Conservation (phyloP, 345 rosid genomes). For the Eucalyptus microcorys region DNA sequence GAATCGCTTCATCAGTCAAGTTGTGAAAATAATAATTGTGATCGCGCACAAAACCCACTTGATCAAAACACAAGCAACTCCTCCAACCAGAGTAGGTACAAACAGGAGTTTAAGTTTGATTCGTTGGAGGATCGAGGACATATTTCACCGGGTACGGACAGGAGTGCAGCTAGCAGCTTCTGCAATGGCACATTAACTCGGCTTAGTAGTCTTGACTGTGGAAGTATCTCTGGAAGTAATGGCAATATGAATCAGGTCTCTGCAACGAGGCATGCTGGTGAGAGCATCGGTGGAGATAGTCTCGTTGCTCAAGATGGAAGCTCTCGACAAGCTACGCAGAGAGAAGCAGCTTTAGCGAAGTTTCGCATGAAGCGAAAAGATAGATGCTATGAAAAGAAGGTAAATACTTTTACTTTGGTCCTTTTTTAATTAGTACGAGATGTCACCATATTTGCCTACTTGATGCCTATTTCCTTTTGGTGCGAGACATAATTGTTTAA, state of each 20-base stretch:
- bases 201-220: slow-evolving; percentile 29
- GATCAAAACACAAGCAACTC: slow-evolving; percentile 24
- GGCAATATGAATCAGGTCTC: slow-evolving; percentile 33
- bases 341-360: slow-evolving; percentile 85
- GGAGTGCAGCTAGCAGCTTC: slow-evolving; percentile 54
- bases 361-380: slow-evolving; percentile 94
- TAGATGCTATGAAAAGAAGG: slow-evolving; percentile 93
- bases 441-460: background rate
- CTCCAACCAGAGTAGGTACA: slow-evolving; percentile 9
- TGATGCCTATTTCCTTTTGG: background rate
- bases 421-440: background rate
- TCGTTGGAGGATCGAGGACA: slow-evolving; percentile 40
- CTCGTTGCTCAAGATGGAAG: slow-evolving; percentile 13
- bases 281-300: slow-evolving; percentile 40
- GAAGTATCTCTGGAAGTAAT: slow-evolving; percentile 36
- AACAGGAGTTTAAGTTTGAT: slow-evolving; percentile 14
- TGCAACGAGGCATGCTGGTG: slow-evolving; percentile 17
- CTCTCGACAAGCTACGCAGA: slow-evolving; percentile 36
- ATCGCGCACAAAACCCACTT: slow-evolving; percentile 15
- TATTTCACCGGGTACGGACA: slow-evolving; percentile 40
- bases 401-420: slow-evolving; percentile 1
- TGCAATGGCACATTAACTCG: slow-evolving; percentile 37
- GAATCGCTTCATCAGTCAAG: slow-evolving; percentile 23
- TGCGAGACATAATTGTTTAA: background rate
- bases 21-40: slow-evolving; percentile 18